Conservation (phyloP, 345 rosid genomes). For the Euphorbia lathyris region DNA sequence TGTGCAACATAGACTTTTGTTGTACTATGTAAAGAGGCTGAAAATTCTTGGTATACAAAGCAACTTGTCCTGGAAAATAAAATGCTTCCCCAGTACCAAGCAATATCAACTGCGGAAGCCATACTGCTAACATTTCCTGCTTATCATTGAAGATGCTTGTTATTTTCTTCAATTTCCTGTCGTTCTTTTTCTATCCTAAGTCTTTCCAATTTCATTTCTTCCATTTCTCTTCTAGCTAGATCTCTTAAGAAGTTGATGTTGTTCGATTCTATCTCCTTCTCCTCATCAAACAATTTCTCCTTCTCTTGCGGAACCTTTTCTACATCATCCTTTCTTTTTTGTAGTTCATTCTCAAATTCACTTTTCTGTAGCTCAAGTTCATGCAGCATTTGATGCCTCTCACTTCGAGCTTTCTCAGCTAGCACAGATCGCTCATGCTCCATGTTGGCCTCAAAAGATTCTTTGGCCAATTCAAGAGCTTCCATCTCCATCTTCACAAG, state of each 20-base stretch:
- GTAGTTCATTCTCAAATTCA: constrained; percentile 70
- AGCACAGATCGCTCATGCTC: constrained; percentile 60
- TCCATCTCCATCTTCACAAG: constrained; percentile 58
- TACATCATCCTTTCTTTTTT: constrained; percentile 53
- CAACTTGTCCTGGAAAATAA: too few relatives aligned
- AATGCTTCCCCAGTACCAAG: too few relatives aligned
- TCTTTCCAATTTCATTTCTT: constrained; percentile 70
- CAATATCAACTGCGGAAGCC: too few relatives aligned
- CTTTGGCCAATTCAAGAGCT: constrained; percentile 64
- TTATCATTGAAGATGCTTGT: constrained; percentile 68
- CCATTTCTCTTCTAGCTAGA: constrained; percentile 80
- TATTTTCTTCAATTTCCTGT: constrained; percentile 56
- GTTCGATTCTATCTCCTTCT: constrained; percentile 65
- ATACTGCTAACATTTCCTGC: constrained; percentile 72
- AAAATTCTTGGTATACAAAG: too few relatives aligned
- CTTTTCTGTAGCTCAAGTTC: constrained; percentile 66
- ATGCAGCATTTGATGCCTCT: constrained; percentile 64
- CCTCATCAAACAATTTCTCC: constrained; percentile 68
- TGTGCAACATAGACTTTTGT: too few relatives aligned
- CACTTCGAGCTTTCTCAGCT: constrained; percentile 64
- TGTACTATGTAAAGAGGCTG: too few relatives aligned
- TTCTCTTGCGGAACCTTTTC: constrained; percentile 55
- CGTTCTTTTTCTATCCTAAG: constrained; percentile 56
- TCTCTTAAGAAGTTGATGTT: constrained; percentile 76
- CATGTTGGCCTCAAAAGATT: constrained; percentile 63